Conservation (phyloP, 371 early-diverging fungal species). For the Mortierella sp. region DNA sequence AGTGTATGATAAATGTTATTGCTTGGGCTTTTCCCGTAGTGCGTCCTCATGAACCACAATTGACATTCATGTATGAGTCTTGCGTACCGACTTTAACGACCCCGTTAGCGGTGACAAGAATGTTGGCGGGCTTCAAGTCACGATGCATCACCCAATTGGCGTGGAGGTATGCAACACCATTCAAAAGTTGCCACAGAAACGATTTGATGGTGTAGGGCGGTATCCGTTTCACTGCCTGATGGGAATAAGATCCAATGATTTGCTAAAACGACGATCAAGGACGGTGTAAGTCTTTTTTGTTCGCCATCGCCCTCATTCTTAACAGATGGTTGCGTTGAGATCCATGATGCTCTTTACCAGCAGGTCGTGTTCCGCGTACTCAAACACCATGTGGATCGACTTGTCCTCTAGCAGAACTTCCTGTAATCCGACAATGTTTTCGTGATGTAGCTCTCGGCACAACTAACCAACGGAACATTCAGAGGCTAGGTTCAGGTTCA, state of each 20-base stretch:
- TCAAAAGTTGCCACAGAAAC: constrained; percentile 90
- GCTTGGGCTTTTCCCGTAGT: too few relatives aligned
- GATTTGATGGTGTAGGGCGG: constrained; percentile 88
- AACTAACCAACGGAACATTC: constrained; percentile 50
- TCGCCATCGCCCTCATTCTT: neutral
- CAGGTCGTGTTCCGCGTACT: constrained; percentile 94
- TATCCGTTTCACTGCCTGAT: constrained; percentile 79
- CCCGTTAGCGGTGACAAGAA: constrained; percentile 86
- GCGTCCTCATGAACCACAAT: too few relatives aligned
- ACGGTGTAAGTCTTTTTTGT: neutral
- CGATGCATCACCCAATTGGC: constrained; percentile 94
- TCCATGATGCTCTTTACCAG: constrained; percentile 61
- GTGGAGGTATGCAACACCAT: constrained; percentile 91
- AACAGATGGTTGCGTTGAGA: too few relatives aligned
- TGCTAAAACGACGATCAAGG: constrained; percentile 60
- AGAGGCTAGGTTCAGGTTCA: neutral
- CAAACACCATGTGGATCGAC: constrained; percentile 94
- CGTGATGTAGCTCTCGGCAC: constrained; percentile 89
- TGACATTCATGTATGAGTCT: too few relatives aligned
- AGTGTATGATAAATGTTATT: too few relatives aligned
- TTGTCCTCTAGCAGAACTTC: constrained; percentile 92
- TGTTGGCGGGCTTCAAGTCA: constrained; percentile 94
- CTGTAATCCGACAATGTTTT: constrained; percentile 84
- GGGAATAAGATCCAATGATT: constrained; percentile 86
- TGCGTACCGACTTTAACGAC: constrained; percentile 83